Evolutionary conservation across 208 protist genomes (phyloP).

Genomic region (Acanthamoeba castellanii): DNA sequence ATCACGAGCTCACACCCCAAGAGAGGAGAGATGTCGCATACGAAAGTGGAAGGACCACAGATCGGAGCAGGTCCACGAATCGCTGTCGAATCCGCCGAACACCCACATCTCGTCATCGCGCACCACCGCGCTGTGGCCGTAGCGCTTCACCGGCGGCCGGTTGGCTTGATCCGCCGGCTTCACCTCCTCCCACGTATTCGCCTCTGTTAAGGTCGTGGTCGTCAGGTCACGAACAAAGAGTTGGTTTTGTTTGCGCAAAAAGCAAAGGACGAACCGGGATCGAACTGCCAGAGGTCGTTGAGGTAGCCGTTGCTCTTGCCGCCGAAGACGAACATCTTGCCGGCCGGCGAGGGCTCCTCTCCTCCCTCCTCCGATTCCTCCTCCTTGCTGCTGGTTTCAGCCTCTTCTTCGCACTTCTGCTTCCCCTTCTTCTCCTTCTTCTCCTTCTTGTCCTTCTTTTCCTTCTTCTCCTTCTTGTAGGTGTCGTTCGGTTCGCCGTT

Average conservation of each 20-base stretch:
- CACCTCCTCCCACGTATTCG: constrained; percentile 29
- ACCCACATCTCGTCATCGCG: constrained; percentile 24
- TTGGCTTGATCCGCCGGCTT: background rate
- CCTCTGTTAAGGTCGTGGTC: background rate
- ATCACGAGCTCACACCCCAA: too few relatives aligned
- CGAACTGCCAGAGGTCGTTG: constrained; percentile 33
- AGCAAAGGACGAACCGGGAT: background rate
- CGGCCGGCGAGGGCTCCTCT: background rate
- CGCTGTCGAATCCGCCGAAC: constrained; percentile 31
- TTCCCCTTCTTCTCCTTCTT: background rate
- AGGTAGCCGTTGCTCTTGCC: constrained; percentile 69
- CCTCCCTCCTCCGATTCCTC: background rate
- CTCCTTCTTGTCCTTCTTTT: background rate
- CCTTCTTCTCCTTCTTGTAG: background rate
- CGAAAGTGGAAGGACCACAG: constrained; percentile 41
- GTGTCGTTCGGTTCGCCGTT: background rate
- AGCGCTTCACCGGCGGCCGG: background rate
- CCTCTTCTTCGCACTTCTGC: background rate
- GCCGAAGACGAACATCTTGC: constrained; percentile 44
- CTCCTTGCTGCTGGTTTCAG: background rate
- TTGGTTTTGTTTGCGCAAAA: too few relatives aligned
- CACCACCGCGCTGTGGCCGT: constrained; percentile 57
- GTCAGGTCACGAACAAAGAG: too few relatives aligned
- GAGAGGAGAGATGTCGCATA: background rate
- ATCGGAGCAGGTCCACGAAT: background rate